Percentiles rank a stretch among this genome's conserved stretches.
Conservation (phyloP, 2,329 filamentous ascomycete species). For the Metarhizium anisopliae region DNA sequence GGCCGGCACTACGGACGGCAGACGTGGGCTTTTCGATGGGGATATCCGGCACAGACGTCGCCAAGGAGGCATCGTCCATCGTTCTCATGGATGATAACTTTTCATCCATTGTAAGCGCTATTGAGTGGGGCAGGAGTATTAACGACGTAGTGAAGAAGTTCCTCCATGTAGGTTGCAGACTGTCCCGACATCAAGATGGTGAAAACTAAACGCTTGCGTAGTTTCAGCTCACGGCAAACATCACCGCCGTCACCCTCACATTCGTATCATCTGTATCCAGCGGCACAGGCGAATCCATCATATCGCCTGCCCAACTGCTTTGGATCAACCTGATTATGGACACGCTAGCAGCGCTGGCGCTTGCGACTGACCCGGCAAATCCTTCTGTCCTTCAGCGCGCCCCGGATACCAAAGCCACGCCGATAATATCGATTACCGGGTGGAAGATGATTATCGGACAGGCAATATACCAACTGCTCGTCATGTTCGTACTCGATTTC, state of each 20-base stretch:
- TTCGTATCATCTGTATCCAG: slow-evolving; percentile 55
- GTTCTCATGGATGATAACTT: slow-evolving; percentile 62
- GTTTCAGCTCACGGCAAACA: slow-evolving; percentile 63
- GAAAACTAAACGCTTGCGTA: not conserved
- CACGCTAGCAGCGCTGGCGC: slow-evolving; percentile 55
- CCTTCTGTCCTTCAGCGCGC: slow-evolving; percentile 45
- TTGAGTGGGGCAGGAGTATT: slow-evolving; percentile 58
- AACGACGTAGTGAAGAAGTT: slow-evolving; percentile 63
- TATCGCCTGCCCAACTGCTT: slow-evolving; percentile 57
- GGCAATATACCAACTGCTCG: slow-evolving; percentile 48
- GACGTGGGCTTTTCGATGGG: slow-evolving; percentile 63
- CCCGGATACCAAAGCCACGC: slow-evolving; percentile 53
- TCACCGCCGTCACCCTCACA: slow-evolving; percentile 58
- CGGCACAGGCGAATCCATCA: slow-evolving; percentile 43
- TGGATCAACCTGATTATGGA: slow-evolving; percentile 67
- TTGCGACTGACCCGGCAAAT: slow-evolving; percentile 54
- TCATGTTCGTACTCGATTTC: slow-evolving; percentile 51
- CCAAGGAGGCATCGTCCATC: slow-evolving; percentile 58
- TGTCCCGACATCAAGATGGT: not conserved
- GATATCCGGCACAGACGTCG: slow-evolving; percentile 57
- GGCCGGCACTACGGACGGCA: slow-evolving; percentile 53
- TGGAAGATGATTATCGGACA: slow-evolving; percentile 60
- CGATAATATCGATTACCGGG: slow-evolving; percentile 58
- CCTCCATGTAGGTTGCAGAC: slow-evolving; percentile 36
- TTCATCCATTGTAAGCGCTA: slow-evolving; percentile 54